Percentiles rank a stretch among this genome's conserved stretches.
Evolutionary conservation across 2,329 filamentous ascomycete species (phyloP).

Genomic region (Exophiala lecanii-corni): DNA sequence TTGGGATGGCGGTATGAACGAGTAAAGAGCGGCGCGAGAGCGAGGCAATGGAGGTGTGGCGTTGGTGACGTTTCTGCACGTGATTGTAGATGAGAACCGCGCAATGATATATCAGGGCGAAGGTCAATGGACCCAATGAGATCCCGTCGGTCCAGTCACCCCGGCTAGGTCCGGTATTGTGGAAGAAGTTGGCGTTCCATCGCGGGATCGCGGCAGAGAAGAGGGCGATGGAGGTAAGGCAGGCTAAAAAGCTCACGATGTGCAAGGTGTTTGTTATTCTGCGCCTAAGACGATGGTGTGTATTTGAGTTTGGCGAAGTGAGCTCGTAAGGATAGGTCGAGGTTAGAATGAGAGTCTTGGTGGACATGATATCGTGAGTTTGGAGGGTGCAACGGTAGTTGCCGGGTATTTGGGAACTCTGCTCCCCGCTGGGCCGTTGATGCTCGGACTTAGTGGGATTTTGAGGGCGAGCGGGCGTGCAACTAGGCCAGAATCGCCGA

Average conservation of each 20-base stretch:
- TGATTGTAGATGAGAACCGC: conserved; percentile 10
- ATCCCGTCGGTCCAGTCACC: conserved; percentile 33
- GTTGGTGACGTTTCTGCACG: conserved; percentile 4
- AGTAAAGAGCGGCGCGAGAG: conserved; percentile 7
- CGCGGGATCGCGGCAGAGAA: conserved; percentile 29
- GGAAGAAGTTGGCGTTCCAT: conserved; percentile 30
- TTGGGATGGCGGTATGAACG: conserved; percentile 15
- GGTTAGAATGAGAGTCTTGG: conserved; percentile 19
- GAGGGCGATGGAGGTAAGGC: conserved; percentile 28
- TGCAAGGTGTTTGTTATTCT: conserved; percentile 25
- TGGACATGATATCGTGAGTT: conserved; percentile 12
- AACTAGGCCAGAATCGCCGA: too few relatives aligned
- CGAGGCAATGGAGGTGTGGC: neutral
- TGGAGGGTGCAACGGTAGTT: too few relatives aligned
- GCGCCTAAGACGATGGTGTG: conserved; percentile 11
- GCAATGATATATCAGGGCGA: conserved; percentile 19
- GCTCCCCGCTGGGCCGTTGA: too few relatives aligned
- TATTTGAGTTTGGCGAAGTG: conserved; percentile 3
- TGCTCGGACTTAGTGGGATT: too few relatives aligned
- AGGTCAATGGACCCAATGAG: conserved; percentile 28
- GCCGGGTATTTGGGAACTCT: too few relatives aligned
- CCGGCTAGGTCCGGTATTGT: conserved; percentile 24
- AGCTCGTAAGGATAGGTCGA: conserved; percentile 18
- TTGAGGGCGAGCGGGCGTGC: too few relatives aligned
- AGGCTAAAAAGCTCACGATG: conserved; percentile 20